phyloP scores from a whole-genome alignment of 768 basidiomycete genomes.

The Mycena filopes region DNA sequence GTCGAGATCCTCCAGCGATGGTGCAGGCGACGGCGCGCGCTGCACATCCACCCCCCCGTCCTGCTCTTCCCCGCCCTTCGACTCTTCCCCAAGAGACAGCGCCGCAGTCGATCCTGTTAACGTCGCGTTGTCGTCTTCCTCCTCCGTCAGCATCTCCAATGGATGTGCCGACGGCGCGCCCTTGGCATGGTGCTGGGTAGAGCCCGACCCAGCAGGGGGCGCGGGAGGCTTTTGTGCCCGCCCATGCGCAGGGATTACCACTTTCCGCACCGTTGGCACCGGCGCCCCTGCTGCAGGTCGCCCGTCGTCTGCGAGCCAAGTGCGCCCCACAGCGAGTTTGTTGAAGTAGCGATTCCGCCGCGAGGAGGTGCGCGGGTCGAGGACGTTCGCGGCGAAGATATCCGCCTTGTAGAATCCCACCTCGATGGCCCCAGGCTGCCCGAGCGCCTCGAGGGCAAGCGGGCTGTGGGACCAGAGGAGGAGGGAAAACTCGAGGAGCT shows the following conservation, averaged over 20 bases:
- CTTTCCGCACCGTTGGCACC: background rate
- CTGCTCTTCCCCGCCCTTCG: no score
- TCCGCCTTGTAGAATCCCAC: conserved; percentile 27
- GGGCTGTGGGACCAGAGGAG: conserved; percentile 14
- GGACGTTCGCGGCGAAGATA: conserved; percentile 17
- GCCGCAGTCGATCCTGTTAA: background rate
- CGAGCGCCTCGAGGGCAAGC: conserved; percentile 13
- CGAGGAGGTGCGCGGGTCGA: conserved; percentile 18
- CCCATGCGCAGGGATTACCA: conserved; percentile 10
- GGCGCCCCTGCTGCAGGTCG: conserved; percentile 18
- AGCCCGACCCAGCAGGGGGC: background rate
- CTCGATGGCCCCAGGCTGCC: conserved; percentile 15
- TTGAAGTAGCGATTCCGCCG: conserved; percentile 18
- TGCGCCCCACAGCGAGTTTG: conserved; percentile 8
- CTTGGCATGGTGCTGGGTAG: conserved; percentile 8
- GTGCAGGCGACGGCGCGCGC: conserved; percentile 15
- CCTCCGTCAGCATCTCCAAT: conserved; percentile 10
- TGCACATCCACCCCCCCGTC: background rate
- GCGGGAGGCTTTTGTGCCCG: background rate
- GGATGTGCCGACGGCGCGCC: conserved; percentile 8
- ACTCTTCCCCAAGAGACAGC: no score
- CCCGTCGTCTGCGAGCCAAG: conserved; percentile 24
- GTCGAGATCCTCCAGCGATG: conserved; percentile 8
- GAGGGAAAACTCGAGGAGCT: conserved; percentile 14
- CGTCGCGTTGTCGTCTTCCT: background rate